Evolutionary conservation across 345 rosid genomes (phyloP).

Genomic region (Arabidopsis thaliana): TAIR10.1 NC_003076.8:7155501-7156000

Average conservation of each 20-base stretch:
- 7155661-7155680: background rate
- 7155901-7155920: background rate
- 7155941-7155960: background rate
- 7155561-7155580: background rate
- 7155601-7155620: slow-evolving; percentile 16
- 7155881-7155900: background rate
- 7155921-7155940: background rate
- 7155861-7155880: background rate
- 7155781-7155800: too few species aligned
- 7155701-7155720: too few species aligned
- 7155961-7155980: background rate
- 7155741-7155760: too few species aligned
- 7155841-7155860: background rate
- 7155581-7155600: background rate
- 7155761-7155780: too few species aligned
- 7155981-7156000: background rate
- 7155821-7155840: background rate
- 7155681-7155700: background rate
- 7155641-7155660: background rate
- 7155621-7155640: slow-evolving; percentile 7
- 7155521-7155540: background rate
- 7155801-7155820: background rate
- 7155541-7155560: background rate
- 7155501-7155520: slow-evolving; percentile 6
- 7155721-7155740: too few species aligned